Conservation (phyloP, 2,329 filamentous ascomycete species). For the Tolypocladium capitatum region DNA sequence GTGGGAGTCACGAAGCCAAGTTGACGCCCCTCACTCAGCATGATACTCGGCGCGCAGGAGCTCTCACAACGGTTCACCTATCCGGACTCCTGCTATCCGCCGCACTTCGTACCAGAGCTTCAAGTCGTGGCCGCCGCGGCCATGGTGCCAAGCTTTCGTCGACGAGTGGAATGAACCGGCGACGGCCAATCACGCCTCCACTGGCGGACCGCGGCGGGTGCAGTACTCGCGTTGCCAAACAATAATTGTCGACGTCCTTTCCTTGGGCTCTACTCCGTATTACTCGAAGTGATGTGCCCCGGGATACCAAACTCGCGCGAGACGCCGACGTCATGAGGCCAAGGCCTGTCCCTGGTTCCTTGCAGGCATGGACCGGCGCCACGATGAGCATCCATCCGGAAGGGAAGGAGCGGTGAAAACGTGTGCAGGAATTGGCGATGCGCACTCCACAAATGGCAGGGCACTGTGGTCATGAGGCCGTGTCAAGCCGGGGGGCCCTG, state of each 20-base stretch:
- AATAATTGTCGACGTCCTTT: neutral
- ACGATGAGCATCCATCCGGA: neutral
- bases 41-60: neutral
- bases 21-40: neutral
- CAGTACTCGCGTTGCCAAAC: neutral
- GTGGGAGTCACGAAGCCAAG: neutral
- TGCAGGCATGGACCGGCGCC: neutral
- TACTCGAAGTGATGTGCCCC: too few relatives aligned
- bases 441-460: neutral
- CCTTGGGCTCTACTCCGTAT: too few relatives aligned
- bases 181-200: neutral
- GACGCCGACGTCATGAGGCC: neutral
- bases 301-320: neutral
- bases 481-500: neutral
- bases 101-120: neutral
- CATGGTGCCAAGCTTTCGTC: neutral
- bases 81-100: neutral
- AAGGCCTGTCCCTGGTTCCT: conserved; percentile 1
- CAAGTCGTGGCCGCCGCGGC: neutral
- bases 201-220: too few relatives aligned
- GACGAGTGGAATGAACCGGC: neutral
- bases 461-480: neutral
- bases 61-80: neutral
- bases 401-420: neutral
- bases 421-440: neutral